Evolutionary conservation across 2,329 filamentous ascomycete species (phyloP).

Genomic region (Epichloe scottii): DNA sequence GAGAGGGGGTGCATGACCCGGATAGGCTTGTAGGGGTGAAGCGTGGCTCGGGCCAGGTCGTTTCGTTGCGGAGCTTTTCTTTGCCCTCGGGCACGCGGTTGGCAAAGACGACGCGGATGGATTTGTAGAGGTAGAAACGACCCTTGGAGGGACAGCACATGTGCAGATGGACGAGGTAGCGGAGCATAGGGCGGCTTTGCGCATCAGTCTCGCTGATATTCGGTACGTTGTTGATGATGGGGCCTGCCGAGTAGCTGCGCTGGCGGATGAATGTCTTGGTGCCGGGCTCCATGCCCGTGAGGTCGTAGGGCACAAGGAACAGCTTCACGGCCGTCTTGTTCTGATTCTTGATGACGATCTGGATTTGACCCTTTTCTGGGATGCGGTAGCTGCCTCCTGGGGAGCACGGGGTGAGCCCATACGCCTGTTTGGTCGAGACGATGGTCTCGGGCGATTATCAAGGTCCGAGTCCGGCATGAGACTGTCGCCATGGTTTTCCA

Average conservation of each 20-base stretch:
- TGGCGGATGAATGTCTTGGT: conserved; percentile 96
- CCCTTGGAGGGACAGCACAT: conserved; percentile 80
- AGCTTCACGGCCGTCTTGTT: conserved; percentile 97
- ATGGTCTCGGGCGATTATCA: conserved; percentile 19
- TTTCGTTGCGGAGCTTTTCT: conserved; percentile 81
- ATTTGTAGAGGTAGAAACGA: conserved; percentile 83
- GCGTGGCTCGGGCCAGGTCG: conserved; percentile 75
- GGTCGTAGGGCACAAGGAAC: conserved; percentile 85
- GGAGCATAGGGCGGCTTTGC: conserved; percentile 55
- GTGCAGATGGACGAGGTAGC: conserved; percentile 86
- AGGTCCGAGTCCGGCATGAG: conserved; percentile 10
- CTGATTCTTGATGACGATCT: conserved; percentile 95
- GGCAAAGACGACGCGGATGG: conserved; percentile 87
- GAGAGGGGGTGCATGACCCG: conserved; percentile 35
- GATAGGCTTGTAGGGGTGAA: conserved; percentile 72
- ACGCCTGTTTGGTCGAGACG: conserved; percentile 36
- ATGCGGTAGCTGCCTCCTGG: conserved; percentile 89
- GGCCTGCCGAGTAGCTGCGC: conserved; percentile 79
- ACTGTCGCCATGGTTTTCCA: conserved; percentile 14
- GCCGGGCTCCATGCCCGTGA: conserved; percentile 82
- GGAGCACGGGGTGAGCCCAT: conserved; percentile 40
- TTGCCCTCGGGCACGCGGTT: conserved; percentile 94
- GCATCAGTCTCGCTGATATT: conserved; percentile 14
- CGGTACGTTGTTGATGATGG: conserved; percentile 58
- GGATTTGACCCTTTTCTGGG: conserved; percentile 82